Evolutionary conservation across 768 basidiomycete genomes (phyloP).

Genomic region (Calocybe cyanea): DNA sequence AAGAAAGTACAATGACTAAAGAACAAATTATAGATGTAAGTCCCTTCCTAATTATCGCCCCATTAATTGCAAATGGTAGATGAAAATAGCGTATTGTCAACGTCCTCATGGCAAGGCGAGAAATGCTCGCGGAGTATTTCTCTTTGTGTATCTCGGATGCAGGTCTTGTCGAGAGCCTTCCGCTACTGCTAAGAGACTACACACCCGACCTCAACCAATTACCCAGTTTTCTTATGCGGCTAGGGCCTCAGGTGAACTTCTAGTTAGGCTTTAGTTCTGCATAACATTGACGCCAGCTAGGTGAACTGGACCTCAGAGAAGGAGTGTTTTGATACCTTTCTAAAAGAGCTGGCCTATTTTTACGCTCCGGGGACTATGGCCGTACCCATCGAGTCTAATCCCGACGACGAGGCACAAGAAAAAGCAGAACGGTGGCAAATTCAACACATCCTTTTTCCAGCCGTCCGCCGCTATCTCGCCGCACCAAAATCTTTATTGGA

Average conservation of each 20-base stretch:
- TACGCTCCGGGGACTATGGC: constrained; percentile 64
- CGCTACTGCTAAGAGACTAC: constrained; percentile 81
- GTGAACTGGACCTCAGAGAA: constrained; percentile 86
- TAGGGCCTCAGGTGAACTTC: constrained; percentile 82
- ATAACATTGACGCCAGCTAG: constrained; percentile 33
- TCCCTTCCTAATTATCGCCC: neutral
- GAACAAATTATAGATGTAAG: constrained; percentile 69
- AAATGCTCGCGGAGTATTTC: constrained; percentile 94
- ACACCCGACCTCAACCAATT: constrained; percentile 89
- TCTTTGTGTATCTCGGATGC: constrained; percentile 63
- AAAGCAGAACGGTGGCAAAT: constrained; percentile 80
- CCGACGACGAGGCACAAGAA: constrained; percentile 37
- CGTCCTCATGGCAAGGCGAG: constrained; percentile 56
- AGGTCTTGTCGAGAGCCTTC: constrained; percentile 73
- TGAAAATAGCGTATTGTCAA: constrained; percentile 54
- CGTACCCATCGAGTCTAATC: constrained; percentile 11
- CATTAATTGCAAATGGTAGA: neutral
- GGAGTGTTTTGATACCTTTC: constrained; percentile 81
- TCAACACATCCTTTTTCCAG: constrained; percentile 87
- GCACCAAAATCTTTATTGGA: constrained; percentile 67
- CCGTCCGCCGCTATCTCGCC: constrained; percentile 71
- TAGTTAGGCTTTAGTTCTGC: neutral
- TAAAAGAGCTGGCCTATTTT: constrained; percentile 90
- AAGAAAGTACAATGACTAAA: constrained; percentile 50
- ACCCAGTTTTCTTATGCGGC: constrained; percentile 84